Base-by-base conservation (phyloP, 495 filamentous ascomycete genomes). In the Durotheca rogersii region DNA sequence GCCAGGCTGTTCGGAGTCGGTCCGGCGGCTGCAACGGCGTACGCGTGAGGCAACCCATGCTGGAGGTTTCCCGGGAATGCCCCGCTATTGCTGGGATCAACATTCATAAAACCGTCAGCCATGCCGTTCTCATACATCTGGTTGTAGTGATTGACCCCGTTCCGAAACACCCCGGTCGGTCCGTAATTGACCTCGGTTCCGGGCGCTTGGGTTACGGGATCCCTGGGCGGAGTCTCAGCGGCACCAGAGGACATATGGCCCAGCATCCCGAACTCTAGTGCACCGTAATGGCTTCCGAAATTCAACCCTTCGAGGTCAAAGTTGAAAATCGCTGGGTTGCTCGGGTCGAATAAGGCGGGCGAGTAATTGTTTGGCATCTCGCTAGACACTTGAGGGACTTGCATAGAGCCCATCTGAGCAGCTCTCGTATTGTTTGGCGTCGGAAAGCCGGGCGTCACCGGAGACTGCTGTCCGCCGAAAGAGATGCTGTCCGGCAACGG, bases 281-380 rank as follows among this genome's bases (percentile, higher is more conserved):
- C 90, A 48, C 89, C 91, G 58, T 96, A 98, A 23, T 92, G 88
- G 61, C 92, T 96, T 37, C 89, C 90, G 62, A 97, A 98, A 66
- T 96, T 95, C 58, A 95, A 77, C 39, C 89, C 89, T 25, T 93
- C 89, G 2, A 95, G 77, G 64, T 96, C 89, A 63, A 95, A 95
- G 63, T 95, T 95, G 74, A 90, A 95, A 35, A 95, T 67, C 0
- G 88, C 86, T 6, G 91, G 88, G 66, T 96, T 91, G 59, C 85
- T 90, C 1, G 90, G 88, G 59, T 96, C 90, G 66, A 95, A 93
- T 18, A 90, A 73, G 7, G 83, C 66, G 32, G 53, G 73, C 54
- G 76, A 76, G 63, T 86, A 86, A 14, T 53, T 56, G 33, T 54
- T 52, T 7, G 34, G 57, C 55, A 64, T 60, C 42, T 69, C 69